phyloP scores from a whole-genome alignment of 306 rosid species.

The Begonia masoniana region DNA sequence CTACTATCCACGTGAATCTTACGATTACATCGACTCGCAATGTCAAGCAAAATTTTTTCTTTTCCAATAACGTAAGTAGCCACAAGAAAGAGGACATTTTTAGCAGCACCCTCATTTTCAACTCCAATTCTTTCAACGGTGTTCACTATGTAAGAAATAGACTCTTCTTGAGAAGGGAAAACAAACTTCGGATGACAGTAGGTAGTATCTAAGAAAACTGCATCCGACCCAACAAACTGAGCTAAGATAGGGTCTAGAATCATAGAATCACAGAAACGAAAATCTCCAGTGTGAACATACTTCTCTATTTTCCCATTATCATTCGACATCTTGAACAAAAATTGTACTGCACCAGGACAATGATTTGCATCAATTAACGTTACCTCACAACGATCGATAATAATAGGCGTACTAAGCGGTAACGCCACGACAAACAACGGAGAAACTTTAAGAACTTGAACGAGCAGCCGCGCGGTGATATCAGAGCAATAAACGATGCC shows the following conservation, averaged over 20 bases:
- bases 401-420: slow-evolving; percentile 25
- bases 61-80: slow-evolving; percentile 91
- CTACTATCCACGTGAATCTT: slow-evolving; percentile 58
- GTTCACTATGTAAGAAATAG: slow-evolving; percentile 44
- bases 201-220: slow-evolving; percentile 69
- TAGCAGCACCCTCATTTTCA: slow-evolving; percentile 16
- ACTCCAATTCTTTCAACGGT: slow-evolving; percentile 24
- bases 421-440: slow-evolving; percentile 30
- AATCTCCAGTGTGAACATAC: slow-evolving; percentile 89
- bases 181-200: slow-evolving; percentile 72
- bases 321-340: slow-evolving; percentile 41
- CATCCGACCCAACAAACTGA: slow-evolving; percentile 47
- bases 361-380: slow-evolving; percentile 70
- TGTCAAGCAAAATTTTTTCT: slow-evolving; percentile 78
- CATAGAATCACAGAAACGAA: slow-evolving; percentile 48
- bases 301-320: slow-evolving; percentile 19
- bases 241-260: slow-evolving; percentile 22
- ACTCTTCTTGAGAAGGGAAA: slow-evolving; percentile 67
- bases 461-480: slow-evolving; percentile 44
- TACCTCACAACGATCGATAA: slow-evolving; percentile 43
- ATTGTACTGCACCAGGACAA: slow-evolving; percentile 86
- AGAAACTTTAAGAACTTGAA: slow-evolving; percentile 35
- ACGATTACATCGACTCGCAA: slow-evolving; percentile 43
- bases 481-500: slow-evolving; percentile 69
- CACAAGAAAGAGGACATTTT: slow-evolving; percentile 62